Evolutionary conservation across 2,329 filamentous ascomycete species (phyloP), one percentile per base, ranked within the genome.

Genomic region (Alternaria rosae): DNA sequence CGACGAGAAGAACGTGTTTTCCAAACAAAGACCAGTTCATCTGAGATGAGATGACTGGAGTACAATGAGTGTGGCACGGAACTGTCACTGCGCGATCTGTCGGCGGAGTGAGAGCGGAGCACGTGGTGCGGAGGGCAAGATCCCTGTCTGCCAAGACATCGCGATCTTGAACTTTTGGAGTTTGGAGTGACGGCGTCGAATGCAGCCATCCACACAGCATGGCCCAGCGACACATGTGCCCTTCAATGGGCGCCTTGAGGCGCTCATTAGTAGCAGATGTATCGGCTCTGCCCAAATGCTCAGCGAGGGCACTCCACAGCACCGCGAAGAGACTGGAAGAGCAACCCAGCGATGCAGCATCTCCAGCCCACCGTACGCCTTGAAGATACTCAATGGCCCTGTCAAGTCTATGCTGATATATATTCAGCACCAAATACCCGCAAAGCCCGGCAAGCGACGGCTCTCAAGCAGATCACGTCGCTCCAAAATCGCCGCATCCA

Each of bases 151-250:
- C 71, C 75, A 76, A 76, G 73, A 69, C 68, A 50, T 68, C 47
- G 54, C 44, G 58, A 70, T 56, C 17, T 70, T 66, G 68, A 74
- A 77, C 76, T 70, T 70, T 76, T 71, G 61, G 65, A 38, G 58
- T 61, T 57, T 47, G 41, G 28, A 48, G 54, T 52, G 59, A 65
- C 66, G 30, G 48, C 57, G 65, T 50, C 43, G 57, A 38, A 20
- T 35, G 59, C 38, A 21, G 47, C 65, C 69, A 69, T 65, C 57
- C 65, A 67, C 60, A 66, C 67, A 66, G 64, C 71, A 79, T 79
- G 77, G 74, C 74, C 59, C 75, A 75, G 61, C 75, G 70, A 67
- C 71, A 73, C 54, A 62, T 76, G 58, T 74, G 72, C 73, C 72
- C 76, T n/a, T 73, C 77, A 57, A 65, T 76, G 70, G 75, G 75